Evolutionary conservation across 805 yeast genomes (phyloP).

Genomic region (Zygotorulaspora danielsina): DNA sequence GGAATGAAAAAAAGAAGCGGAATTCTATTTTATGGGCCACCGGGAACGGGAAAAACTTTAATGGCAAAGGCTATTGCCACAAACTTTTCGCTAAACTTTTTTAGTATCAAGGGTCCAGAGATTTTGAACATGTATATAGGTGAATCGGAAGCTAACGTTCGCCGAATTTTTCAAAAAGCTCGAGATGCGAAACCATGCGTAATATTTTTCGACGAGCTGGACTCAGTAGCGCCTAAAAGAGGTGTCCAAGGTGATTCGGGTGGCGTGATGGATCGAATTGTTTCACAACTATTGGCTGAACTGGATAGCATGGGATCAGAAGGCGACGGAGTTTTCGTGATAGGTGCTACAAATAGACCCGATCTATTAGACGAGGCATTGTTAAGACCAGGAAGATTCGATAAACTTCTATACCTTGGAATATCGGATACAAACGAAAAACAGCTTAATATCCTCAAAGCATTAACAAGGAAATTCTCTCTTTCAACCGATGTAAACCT

Average conservation of each 20-base stretch:
- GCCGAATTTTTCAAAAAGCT: constrained; percentile 89
- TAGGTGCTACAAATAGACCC: constrained; percentile 98
- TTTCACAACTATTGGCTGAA: constrained; percentile 90
- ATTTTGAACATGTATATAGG: constrained; percentile 96
- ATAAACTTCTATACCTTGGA: constrained; percentile 90
- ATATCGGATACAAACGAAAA: constrained; percentile 87
- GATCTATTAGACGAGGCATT: constrained; percentile 92
- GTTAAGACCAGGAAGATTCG: constrained; percentile 91
- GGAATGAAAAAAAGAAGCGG: constrained; percentile 95
- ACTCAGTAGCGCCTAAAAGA: constrained; percentile 96
- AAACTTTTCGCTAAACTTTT: constrained; percentile 87
- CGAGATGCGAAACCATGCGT: constrained; percentile 98
- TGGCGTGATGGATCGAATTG: constrained; percentile 98
- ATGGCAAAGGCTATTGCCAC: constrained; percentile 97
- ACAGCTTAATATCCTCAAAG: constrained; percentile 79
- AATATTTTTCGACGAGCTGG: constrained; percentile 94
- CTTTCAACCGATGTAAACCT: constrained; percentile 59
- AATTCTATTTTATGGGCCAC: constrained; percentile 93
- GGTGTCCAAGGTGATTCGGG: constrained; percentile 99
- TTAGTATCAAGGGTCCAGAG: constrained; percentile 97
- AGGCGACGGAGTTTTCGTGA: constrained; percentile 88
- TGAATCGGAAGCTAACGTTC: constrained; percentile 95
- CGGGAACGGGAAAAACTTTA: constrained; percentile 96
- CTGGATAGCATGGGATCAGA: constrained; percentile 90
- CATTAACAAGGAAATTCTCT: constrained; percentile 78